These are phyloP conservation scores for Microcyclospora pomicola DNA, from an alignment of 2,329 filamentous ascomycete species.

Conservation along the genomic window DNA sequence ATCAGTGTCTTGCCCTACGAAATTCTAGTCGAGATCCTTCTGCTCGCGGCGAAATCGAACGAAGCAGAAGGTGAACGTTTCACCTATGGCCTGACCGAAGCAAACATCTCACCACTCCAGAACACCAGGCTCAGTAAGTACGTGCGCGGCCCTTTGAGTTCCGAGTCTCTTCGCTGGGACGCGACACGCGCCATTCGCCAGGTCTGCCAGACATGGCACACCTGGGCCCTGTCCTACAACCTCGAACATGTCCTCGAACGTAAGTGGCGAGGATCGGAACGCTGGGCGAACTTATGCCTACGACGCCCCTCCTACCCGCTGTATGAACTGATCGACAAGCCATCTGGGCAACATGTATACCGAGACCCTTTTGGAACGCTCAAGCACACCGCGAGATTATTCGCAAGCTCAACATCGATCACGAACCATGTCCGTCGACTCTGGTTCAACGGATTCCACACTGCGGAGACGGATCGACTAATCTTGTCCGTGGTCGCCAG, in stretches of 20 bases:
- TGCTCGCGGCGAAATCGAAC: conserved; percentile 35
- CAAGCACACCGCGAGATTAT: conserved; percentile 33
- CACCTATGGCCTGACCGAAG: conserved; percentile 40
- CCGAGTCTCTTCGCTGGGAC: conserved; percentile 40
- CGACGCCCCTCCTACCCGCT: conserved; percentile 28
- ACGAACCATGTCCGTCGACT: conserved; percentile 37
- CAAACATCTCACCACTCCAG: conserved; percentile 30
- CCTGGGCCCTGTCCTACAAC: conserved; percentile 39
- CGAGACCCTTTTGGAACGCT: conserved; percentile 39
- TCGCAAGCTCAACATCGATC: conserved; percentile 31
- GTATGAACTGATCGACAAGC: conserved; percentile 36
- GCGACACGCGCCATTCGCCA: conserved; percentile 34
- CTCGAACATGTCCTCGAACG: conserved; percentile 39
- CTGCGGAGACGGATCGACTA: conserved; percentile 35
- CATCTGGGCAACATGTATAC: conserved; percentile 36
- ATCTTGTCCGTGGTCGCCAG: conserved; percentile 35
- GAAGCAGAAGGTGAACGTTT: conserved; percentile 33
- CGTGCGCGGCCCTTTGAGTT: conserved; percentile 37
- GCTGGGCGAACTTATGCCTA: conserved; percentile 37
- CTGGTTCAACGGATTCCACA: conserved; percentile 43
- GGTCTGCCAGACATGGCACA: conserved; percentile 38
- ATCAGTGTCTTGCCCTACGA: conserved; percentile 40
- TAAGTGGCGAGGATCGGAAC: conserved; percentile 38
- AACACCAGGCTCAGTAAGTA: conserved; percentile 33
- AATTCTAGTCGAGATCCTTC: conserved; percentile 38